Conservation (phyloP, 495 filamentous ascomycete genomes). For the Glonium stellatum region DNA sequence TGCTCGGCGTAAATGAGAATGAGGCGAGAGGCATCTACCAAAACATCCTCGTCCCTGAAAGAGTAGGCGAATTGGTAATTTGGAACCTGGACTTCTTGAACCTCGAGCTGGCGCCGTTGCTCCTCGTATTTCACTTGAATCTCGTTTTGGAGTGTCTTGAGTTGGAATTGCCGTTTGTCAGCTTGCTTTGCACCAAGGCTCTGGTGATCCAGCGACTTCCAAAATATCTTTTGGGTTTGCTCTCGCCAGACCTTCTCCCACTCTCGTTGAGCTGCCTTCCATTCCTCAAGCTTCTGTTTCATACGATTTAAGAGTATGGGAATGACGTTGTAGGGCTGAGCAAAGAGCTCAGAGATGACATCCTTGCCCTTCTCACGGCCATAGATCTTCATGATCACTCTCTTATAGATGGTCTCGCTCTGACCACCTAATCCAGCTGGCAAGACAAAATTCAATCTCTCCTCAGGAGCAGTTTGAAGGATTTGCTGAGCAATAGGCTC, state of each 20-base stretch:
- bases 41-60: slow-evolving; percentile 69
- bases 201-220: slow-evolving; percentile 93
- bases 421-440: slow-evolving; percentile 81
- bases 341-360: slow-evolving; percentile 76
- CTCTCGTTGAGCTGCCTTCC: slow-evolving; percentile 91
- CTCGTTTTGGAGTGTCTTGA: slow-evolving; percentile 76
- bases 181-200: slow-evolving; percentile 72
- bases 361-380: slow-evolving; percentile 72
- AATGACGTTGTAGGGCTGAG: slow-evolving; percentile 70
- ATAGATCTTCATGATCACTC: slow-evolving; percentile 98
- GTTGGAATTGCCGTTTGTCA: slow-evolving; percentile 84
- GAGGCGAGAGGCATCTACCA: slow-evolving; percentile 73
- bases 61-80: slow-evolving; percentile 66
- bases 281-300: slow-evolving; percentile 92
- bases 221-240: slow-evolving; percentile 86
- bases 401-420: slow-evolving; percentile 91
- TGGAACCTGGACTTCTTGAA: slow-evolving; percentile 49
- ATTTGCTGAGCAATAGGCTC: slow-evolving; percentile 90
- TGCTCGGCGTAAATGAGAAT: slow-evolving; percentile 69
- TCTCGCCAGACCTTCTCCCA: slow-evolving; percentile 99
- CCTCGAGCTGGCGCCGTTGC: slow-evolving; percentile 58
- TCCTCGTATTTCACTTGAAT: slow-evolving; percentile 86
- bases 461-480: slow-evolving; percentile 60
- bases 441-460: slow-evolving; percentile 66
- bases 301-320: slow-evolving; percentile 79